Conservation (phyloP, 129 eudicot species). For the Tagetes patula region DNA sequence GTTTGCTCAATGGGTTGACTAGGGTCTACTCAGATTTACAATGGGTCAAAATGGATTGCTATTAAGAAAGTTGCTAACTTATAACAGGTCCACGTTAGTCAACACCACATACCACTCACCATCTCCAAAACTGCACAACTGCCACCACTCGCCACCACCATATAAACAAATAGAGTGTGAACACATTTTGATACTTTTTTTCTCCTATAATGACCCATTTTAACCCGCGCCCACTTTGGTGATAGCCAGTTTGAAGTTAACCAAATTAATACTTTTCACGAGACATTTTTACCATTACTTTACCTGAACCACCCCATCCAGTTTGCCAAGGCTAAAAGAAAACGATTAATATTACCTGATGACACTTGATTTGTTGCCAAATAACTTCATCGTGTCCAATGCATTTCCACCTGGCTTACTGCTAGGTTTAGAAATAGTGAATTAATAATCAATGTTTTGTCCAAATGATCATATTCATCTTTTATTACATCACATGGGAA, state of each 20-base stretch:
- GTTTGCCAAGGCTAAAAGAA: not conserved
- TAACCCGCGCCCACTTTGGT: not conserved
- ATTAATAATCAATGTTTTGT: not conserved
- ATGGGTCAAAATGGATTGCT: not conserved
- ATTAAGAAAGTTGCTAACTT: not conserved
- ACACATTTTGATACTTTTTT: not conserved
- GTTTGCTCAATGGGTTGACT: not conserved
- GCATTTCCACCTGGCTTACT: conserved; percentile 79
- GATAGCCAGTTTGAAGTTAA: not conserved
- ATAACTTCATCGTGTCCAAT: conserved; percentile 74
- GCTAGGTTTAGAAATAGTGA: conserved; percentile 21
- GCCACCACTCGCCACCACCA: not conserved
- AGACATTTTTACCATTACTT: not conserved
- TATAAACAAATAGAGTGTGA: not conserved
- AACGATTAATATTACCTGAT: conserved; percentile 50
- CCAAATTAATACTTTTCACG: not conserved
- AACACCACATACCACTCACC: not conserved
- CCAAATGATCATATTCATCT: not conserved
- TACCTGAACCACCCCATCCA: not conserved
- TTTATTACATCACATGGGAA: not conserved
- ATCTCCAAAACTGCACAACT: too few relatives aligned
- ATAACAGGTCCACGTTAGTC: not conserved
- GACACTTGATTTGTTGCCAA: conserved; percentile 80
- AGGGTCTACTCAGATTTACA: not conserved
- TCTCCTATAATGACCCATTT: not conserved